A percentile compares a stretch with the other conserved stretches of the same genome.
Conservation (phyloP, 495 filamentous ascomycete genomes). For the Penicillium alfredii region DNA sequence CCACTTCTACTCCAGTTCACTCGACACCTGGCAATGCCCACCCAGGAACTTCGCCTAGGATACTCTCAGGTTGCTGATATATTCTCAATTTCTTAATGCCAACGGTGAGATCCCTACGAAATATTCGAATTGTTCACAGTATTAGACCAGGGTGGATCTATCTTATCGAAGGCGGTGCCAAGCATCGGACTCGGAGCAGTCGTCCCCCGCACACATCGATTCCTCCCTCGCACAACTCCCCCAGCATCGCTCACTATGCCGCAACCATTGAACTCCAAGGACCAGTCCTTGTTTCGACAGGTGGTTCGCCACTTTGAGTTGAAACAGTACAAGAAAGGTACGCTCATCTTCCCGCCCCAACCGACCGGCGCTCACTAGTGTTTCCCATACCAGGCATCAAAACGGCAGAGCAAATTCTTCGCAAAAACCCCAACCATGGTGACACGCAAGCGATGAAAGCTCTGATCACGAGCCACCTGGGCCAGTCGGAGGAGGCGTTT, state of each 20-base stretch:
- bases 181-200: conserved; percentile 29
- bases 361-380: conserved; percentile 9
- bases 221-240: conserved; percentile 34
- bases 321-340: conserved; percentile 96
- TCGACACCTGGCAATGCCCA: too few relatives aligned
- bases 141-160: too few relatives aligned
- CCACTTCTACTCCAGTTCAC: too few relatives aligned
- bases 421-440: conserved; percentile 90
- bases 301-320: conserved; percentile 93
- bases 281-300: conserved; percentile 85
- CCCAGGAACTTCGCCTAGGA: too few relatives aligned
- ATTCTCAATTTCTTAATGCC: too few relatives aligned
- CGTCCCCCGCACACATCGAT: conserved; percentile 41
- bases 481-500: conserved; percentile 90
- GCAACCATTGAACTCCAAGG: conserved; percentile 82
- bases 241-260: conserved; percentile 53
- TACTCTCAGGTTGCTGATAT: too few relatives aligned
- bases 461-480: conserved; percentile 85
- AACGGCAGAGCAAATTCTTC: conserved; percentile 87
- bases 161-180: conserved; percentile 28
- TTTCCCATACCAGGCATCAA: conserved; percentile 61
- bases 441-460: conserved; percentile 99
- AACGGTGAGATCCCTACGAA: too few relatives aligned
- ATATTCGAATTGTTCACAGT: too few relatives aligned
- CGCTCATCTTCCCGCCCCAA: not conserved